Conservation (phyloP, 495 filamentous ascomycete genomes). For the Annulohypoxylon moriforme region DNA sequence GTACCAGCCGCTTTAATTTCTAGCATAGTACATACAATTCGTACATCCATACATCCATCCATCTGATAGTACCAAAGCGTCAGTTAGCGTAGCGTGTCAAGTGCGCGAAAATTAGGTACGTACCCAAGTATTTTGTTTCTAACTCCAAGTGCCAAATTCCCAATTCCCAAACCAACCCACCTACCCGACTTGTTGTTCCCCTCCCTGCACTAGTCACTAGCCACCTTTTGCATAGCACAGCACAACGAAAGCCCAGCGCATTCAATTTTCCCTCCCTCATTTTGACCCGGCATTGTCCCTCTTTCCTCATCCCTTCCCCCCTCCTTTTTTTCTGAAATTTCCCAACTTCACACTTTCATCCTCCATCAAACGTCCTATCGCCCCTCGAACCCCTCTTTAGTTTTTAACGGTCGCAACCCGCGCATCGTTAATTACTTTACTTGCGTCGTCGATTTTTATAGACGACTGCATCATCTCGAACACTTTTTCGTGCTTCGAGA, state of each 20-base stretch:
- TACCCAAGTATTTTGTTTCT: neutral
- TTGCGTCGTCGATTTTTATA: conserved; percentile 43
- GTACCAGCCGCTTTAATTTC: conserved; percentile 39
- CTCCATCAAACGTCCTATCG: conserved; percentile 54
- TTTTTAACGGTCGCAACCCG: conserved; percentile 52
- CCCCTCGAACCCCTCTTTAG: conserved; percentile 63
- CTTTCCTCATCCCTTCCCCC: conserved; percentile 55
- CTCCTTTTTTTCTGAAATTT: conserved; percentile 49
- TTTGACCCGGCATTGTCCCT: conserved; percentile 53
- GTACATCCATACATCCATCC: too few relatives aligned
- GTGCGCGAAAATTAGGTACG: neutral
- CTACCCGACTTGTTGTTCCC: conserved; percentile 1
- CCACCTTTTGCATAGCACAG: conserved; percentile 42
- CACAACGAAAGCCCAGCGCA: conserved; percentile 40
- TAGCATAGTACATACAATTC: conserved; percentile 29
- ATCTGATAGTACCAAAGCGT: neutral
- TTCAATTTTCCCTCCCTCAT: conserved; percentile 55
- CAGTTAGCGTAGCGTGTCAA: neutral
- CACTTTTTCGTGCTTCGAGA: conserved; percentile 54
- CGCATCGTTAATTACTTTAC: conserved; percentile 46
- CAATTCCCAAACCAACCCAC: conserved; percentile 27
- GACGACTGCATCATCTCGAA: conserved; percentile 65
- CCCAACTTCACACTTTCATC: conserved; percentile 49
- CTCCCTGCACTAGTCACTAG: conserved; percentile 41
- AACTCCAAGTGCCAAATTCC: conserved; percentile 15